A percentile compares a stretch with the other conserved stretches of the same genome.
Evolutionary conservation across 495 filamentous ascomycete species (phyloP).

Genomic region (Corynascus novoguineensis): DNA sequence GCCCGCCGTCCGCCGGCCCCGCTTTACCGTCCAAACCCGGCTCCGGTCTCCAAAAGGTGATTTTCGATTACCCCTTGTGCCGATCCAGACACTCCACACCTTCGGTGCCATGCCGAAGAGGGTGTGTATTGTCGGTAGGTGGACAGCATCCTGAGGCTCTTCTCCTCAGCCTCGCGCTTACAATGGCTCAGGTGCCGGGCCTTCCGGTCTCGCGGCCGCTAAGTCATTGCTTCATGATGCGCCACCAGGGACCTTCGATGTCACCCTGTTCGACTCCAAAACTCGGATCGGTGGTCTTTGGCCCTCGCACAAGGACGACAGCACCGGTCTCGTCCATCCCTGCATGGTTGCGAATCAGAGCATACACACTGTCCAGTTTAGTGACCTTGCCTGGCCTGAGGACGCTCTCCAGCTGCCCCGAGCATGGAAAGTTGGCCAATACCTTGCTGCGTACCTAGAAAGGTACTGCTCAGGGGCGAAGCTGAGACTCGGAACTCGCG

Average conservation of each 20-base stretch:
- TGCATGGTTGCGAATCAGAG: slow-evolving; percentile 75
- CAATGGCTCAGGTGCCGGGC: slow-evolving; percentile 59
- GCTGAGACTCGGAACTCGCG: slow-evolving; percentile 49
- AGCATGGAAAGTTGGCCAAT: slow-evolving; percentile 70
- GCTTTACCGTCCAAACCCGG: slow-evolving; percentile 13
- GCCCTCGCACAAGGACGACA: slow-evolving; percentile 46
- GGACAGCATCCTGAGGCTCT: not conserved
- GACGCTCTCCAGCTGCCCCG: slow-evolving; percentile 58
- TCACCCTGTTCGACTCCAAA: slow-evolving; percentile 66
- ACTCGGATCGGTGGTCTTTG: slow-evolving; percentile 70
- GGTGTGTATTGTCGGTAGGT: slow-evolving; percentile 63
- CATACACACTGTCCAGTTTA: slow-evolving; percentile 71
- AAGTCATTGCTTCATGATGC: slow-evolving; percentile 66
- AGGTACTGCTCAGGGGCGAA: slow-evolving; percentile 48
- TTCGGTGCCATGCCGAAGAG: slow-evolving; percentile 42
- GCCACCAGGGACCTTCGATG: slow-evolving; percentile 52
- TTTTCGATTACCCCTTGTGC: not conserved
- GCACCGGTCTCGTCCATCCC: slow-evolving; percentile 51
- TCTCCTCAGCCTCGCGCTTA: not conserved
- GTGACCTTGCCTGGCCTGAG: slow-evolving; percentile 64
- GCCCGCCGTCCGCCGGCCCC: slow-evolving; percentile 13
- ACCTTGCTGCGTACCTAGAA: slow-evolving; percentile 58
- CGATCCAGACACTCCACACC: not conserved
- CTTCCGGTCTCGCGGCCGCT: slow-evolving; percentile 74
- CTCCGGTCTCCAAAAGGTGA: not conserved